Percentiles rank a stretch among this genome's conserved stretches.
Conservation (phyloP, 495 filamentous ascomycete species). For the Rostrohypoxylon terebratum region DNA sequence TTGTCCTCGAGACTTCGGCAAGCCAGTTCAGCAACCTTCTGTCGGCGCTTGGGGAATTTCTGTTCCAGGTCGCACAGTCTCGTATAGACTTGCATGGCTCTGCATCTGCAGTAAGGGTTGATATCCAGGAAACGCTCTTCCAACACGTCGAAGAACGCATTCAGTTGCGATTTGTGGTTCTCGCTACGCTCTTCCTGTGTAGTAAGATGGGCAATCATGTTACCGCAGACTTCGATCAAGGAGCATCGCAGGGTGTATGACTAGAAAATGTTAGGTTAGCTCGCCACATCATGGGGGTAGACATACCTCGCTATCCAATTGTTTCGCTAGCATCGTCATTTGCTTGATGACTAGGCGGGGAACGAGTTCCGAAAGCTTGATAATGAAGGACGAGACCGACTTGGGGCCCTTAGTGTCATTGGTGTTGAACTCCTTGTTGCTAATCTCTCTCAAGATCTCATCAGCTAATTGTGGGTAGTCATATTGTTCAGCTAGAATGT, state of each 20-base stretch:
- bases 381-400: slow-evolving; percentile 95
- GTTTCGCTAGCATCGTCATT: slow-evolving; percentile 91
- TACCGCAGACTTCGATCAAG: slow-evolving; percentile 98
- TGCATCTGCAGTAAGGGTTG: slow-evolving; percentile 94
- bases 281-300: background rate
- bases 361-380: slow-evolving; percentile 94
- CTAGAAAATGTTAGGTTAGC: slow-evolving; percentile 55
- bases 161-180: slow-evolving; percentile 91
- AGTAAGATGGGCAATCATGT: slow-evolving; percentile 89
- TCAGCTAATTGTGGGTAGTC: slow-evolving; percentile 96
- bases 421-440: slow-evolving; percentile 96
- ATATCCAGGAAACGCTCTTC: slow-evolving; percentile 96
- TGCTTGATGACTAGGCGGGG: slow-evolving; percentile 96
- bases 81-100: slow-evolving; percentile 92
- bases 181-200: slow-evolving; percentile 91
- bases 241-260: slow-evolving; percentile 94
- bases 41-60: slow-evolving; percentile 93
- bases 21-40: slow-evolving; percentile 85
- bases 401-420: slow-evolving; percentile 97
- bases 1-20: slow-evolving; percentile 93
- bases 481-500: slow-evolving; percentile 96
- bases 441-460: slow-evolving; percentile 92
- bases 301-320: slow-evolving; percentile 90
- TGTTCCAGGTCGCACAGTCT: slow-evolving; percentile 91
- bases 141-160: slow-evolving; percentile 95